These are phyloP conservation scores for Sarcocystis neurona DNA, from an alignment of 169 alveolate genomes.

Conservation along the genomic window DNA sequence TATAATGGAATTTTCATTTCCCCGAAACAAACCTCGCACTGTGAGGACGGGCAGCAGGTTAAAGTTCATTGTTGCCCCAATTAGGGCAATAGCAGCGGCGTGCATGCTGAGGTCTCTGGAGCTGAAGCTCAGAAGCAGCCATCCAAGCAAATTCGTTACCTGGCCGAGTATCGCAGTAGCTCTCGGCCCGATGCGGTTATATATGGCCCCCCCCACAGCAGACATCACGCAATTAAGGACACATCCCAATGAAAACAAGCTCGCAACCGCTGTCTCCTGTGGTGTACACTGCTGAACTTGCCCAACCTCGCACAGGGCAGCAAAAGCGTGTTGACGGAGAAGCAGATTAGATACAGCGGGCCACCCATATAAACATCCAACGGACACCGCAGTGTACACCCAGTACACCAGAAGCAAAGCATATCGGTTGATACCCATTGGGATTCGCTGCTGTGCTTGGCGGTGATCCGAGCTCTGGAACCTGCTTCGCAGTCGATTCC, in stretches of 20 bases:
- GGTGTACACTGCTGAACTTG: too few species aligned
- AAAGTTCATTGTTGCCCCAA: constrained; percentile 60
- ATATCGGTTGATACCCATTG: constrained; percentile 29
- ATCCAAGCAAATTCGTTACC: constrained; percentile 63
- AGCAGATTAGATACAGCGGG: constrained; percentile 32
- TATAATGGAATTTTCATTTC: constrained; percentile 36
- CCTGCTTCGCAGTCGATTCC: constrained; percentile 45
- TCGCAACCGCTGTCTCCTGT: too few species aligned
- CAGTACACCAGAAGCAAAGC: background rate
- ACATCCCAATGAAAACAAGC: too few species aligned
- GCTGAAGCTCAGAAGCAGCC: constrained; percentile 63
- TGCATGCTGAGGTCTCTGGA: background rate
- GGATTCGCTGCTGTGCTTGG: constrained; percentile 56
- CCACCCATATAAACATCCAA: constrained; percentile 58
- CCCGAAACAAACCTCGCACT: constrained; percentile 55
- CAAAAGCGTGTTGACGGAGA: constrained; percentile 18
- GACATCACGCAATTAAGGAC: constrained; percentile 72
- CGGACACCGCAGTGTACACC: constrained; percentile 32
- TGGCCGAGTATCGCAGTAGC: constrained; percentile 72
- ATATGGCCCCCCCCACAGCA: constrained; percentile 70
- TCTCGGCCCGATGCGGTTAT: constrained; percentile 71
- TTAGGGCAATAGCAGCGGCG: constrained; percentile 27
- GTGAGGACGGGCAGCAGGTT: constrained; percentile 50
- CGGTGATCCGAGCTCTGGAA: constrained; percentile 47
- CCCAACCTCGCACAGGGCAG: constrained; percentile 21